Percentiles rank a stretch among this genome's conserved stretches.
Evolutionary conservation across 225 moss, liverwort and hornwort genomes (phyloP).

Genomic region (Bryum argenteum): DNA sequence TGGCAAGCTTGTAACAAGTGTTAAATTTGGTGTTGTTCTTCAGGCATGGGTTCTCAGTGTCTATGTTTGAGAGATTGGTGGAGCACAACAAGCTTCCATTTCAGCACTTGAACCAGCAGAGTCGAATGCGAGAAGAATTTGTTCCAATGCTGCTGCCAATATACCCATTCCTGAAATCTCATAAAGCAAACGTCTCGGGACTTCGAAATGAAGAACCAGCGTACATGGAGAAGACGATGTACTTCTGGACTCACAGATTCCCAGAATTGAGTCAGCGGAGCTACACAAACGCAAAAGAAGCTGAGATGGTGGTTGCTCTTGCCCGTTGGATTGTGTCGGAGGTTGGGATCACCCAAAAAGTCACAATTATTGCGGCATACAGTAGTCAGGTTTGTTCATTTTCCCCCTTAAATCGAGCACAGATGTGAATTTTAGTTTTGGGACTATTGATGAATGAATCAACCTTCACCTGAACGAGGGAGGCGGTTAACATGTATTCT

Average conservation of each 20-base stretch:
- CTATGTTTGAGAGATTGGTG: conserved; percentile 51
- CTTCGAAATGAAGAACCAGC: conserved; percentile 25
- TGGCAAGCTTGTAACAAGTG: neutral
- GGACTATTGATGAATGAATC: neutral
- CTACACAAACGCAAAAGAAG: conserved; percentile 34
- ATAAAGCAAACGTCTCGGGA: conserved; percentile 23
- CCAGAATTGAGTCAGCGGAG: conserved; percentile 32
- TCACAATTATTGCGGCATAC: conserved; percentile 38
- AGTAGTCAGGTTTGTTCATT: conserved; percentile 23
- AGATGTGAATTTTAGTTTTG: neutral
- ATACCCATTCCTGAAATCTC: conserved; percentile 31
- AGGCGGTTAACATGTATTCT: neutral
- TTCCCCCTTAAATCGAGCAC: neutral
- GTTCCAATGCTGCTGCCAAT: conserved; percentile 40
- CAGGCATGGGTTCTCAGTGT: conserved; percentile 41
- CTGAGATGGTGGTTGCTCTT: conserved; percentile 42
- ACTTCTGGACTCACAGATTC: conserved; percentile 38
- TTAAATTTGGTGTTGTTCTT: neutral
- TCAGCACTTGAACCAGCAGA: conserved; percentile 34
- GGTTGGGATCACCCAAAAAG: neutral
- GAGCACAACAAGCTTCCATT: conserved; percentile 37
- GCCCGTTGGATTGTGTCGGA: conserved; percentile 39
- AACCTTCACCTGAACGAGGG: neutral
- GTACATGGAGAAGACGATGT: conserved; percentile 31
- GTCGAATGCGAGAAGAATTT: conserved; percentile 47